Percentiles rank a stretch among this genome's conserved stretches.
Evolutionary conservation across 2,329 filamentous ascomycete species (phyloP).

Genomic region (Stagonosporopsis cucurbitacearum): DNA sequence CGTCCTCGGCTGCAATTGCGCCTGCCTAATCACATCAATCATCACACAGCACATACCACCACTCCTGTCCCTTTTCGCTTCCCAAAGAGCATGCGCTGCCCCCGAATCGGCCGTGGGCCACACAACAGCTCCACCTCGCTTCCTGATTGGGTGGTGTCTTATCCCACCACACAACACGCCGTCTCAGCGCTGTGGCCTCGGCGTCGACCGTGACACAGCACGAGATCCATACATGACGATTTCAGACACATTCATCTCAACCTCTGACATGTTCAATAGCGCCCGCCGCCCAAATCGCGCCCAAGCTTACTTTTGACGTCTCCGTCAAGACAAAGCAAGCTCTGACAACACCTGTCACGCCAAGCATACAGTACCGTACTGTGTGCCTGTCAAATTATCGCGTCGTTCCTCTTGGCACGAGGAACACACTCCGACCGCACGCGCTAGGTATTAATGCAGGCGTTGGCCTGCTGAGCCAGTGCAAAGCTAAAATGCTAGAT

Average conservation of each 20-base stretch:
- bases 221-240: slow-evolving; percentile 14
- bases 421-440: neutral
- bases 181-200: slow-evolving; percentile 19
- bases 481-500: neutral
- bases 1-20: slow-evolving; percentile 29
- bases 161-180: slow-evolving; percentile 10
- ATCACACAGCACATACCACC: slow-evolving; percentile 35
- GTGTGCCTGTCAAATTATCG: neutral
- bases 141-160: slow-evolving; percentile 31
- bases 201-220: slow-evolving; percentile 22
- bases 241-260: neutral
- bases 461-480: neutral
- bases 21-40: slow-evolving; percentile 43
- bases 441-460: neutral
- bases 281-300: neutral
- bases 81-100: slow-evolving; percentile 20
- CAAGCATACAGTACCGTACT: neutral
- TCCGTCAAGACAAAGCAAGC: neutral
- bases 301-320: neutral
- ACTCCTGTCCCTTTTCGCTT: slow-evolving; percentile 36
- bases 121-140: slow-evolving; percentile 16
- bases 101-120: slow-evolving; percentile 25
- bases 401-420: neutral
- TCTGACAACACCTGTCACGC: neutral
- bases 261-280: slow-evolving; percentile 1